Evolutionary conservation across 1,284 basidiomycete genomes (phyloP), one percentile per base, ranked within the genome.

Genomic region (Naganishia cerealis): DNA sequence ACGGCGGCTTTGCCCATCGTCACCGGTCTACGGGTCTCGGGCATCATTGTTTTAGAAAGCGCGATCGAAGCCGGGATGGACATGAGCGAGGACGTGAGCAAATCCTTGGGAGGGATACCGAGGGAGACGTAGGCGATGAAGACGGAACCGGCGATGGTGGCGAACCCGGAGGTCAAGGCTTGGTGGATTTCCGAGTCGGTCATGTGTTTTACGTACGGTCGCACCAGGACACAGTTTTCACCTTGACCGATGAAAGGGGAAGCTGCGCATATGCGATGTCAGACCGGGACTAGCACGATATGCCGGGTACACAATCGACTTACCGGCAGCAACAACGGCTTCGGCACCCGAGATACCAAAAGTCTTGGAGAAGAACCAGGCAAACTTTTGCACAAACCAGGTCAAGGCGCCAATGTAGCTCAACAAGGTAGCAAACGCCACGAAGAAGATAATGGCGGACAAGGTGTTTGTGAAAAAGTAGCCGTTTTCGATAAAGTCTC

Each of bases 211-310:
- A 93, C 88, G 78, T 91, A 94, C 55, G 92, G 92, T 69, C 85
- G 85, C 73, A 92, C 89, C 71, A 84, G 81, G 89, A 92, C 53
- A 90, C 90, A 56, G 87, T 90, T 79, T 65, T 93, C 91, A 76
- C 90, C 90, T 82, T 91, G 90, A 21, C 92, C 92, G 75, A 94
- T 88, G 86, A 91, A 95, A 18, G 92, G 92, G 1, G 91, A 93
- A 18, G 92, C 88, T 42, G 7, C 24, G 16, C n/a, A n/a, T 13
- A 24, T 10, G 13, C 46, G 57, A 15, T 4, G 18, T 59, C 13
- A 59, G 43, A 13, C 16, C 13, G 10, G 38, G 3, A 5, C 16
- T n/a, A 2, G 2, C 16, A n/a, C 9, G 7, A n/a, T 16, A n/a
- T 7, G n/a, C 4, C 36, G 24, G 39, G 9, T 21, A 9, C 2